phyloP scores from a whole-genome alignment of 2,329 filamentous ascomycete species.

The Massarina eburnea region DNA sequence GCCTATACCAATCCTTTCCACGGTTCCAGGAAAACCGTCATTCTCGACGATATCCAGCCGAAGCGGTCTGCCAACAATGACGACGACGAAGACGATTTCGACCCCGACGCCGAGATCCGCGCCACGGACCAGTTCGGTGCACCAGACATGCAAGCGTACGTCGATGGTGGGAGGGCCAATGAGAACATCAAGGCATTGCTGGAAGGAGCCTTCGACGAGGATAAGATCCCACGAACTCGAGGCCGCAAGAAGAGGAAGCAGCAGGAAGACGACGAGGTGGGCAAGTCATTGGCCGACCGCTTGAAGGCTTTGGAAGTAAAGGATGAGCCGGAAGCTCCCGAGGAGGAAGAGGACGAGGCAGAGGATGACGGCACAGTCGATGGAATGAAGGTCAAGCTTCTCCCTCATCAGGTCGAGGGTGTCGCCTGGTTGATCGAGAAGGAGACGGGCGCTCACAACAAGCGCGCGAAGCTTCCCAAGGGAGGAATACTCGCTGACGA shows the following conservation, averaged over 20 bases:
- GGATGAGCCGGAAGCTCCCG: conserved; percentile 53
- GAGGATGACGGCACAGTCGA: conserved; percentile 67
- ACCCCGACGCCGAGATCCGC: conserved; percentile 50
- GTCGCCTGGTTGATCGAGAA: conserved; percentile 94
- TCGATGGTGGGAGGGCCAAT: conserved; percentile 70
- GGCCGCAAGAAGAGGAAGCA: conserved; percentile 48
- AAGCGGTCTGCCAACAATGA: conserved; percentile 43
- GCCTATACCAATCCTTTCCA: conserved; percentile 30
- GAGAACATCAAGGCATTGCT: conserved; percentile 80
- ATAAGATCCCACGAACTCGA: conserved; percentile 52
- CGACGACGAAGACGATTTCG: conserved; percentile 50
- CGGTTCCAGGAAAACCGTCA: conserved; percentile 43
- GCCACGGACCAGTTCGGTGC: conserved; percentile 55
- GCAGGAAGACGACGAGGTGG: conserved; percentile 37
- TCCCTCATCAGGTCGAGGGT: conserved; percentile 93
- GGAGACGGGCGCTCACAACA: conserved; percentile 83
- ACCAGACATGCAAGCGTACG: conserved; percentile 61
- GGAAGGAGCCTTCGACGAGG: conserved; percentile 77
- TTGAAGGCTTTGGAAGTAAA: conserved; percentile 48
- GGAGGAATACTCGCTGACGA: conserved; percentile 96
- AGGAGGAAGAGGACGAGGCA: conserved; percentile 49
- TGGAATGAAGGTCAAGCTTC: conserved; percentile 81
- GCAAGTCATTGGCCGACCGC: conserved; percentile 45
- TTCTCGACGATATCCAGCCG: conserved; percentile 24
- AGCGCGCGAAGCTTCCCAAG: conserved; percentile 75